Percentiles rank a stretch among this genome's conserved stretches.
These are phyloP conservation scores for Rehmannia glutinosa DNA, from an alignment of 257 asterid species.

Conservation along the genomic window DNA sequence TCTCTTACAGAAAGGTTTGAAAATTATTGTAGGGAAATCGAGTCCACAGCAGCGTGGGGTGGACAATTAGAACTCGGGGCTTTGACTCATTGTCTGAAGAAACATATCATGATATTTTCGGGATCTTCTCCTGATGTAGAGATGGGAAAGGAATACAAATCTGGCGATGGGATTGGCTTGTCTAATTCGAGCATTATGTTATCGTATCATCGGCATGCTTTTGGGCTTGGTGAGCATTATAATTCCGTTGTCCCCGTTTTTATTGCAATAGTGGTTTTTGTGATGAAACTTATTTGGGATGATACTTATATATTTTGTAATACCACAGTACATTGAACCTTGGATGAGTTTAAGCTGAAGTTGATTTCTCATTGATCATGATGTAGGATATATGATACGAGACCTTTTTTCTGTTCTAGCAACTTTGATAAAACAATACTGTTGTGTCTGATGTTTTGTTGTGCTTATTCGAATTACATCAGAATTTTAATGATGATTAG, in stretches of 20 bases:
- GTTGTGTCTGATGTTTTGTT: neutral
- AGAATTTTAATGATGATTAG: neutral
- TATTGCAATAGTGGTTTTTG: slow-evolving; percentile 16
- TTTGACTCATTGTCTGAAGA: slow-evolving; percentile 82
- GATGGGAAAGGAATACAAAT: slow-evolving; percentile 95
- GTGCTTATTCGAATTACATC: neutral
- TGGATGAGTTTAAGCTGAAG: neutral
- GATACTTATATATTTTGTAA: neutral
- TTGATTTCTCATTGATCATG: neutral
- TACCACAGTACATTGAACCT: neutral
- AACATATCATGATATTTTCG: slow-evolving; percentile 69
- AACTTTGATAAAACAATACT: neutral
- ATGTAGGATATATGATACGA: neutral
- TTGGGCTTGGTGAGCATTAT: slow-evolving; percentile 98
- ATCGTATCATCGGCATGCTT: slow-evolving; percentile 90
- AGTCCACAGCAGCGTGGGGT: slow-evolving; percentile 95
- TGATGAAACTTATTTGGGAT: neutral
- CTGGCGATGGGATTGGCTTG: slow-evolving; percentile 30
- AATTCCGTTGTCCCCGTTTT: slow-evolving; percentile 73
- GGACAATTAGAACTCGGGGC: slow-evolving; percentile 98
- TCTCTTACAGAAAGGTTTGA: slow-evolving; percentile 63
- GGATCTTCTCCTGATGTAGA: slow-evolving; percentile 98
- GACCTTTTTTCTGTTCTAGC: neutral
- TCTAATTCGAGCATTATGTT: slow-evolving; percentile 50
- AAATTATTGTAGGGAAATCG: slow-evolving; percentile 76